Evolutionary conservation across 2,329 filamentous ascomycete species (phyloP).

Genomic region (Scopulariopsis brevicaulis): DNA sequence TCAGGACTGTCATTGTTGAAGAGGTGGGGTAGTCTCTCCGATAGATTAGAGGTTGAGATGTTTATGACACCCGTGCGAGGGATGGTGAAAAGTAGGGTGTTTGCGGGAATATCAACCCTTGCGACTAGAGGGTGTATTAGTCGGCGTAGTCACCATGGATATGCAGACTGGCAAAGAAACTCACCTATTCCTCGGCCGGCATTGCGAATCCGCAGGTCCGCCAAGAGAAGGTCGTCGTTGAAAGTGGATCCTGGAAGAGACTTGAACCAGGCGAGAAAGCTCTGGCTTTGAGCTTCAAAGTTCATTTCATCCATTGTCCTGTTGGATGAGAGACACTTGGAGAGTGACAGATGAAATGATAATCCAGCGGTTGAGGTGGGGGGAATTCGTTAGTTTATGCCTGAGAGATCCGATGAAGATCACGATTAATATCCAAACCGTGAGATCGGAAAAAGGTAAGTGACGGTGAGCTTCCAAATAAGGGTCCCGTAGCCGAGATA

Average conservation of each 20-base stretch:
- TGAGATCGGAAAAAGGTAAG: too few relatives aligned
- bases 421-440: too few relatives aligned
- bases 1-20: slow-evolving; percentile 26
- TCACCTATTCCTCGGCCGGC: slow-evolving; percentile 46
- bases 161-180: slow-evolving; percentile 7
- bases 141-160: not conserved
- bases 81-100: slow-evolving; percentile 72
- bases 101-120: slow-evolving; percentile 53
- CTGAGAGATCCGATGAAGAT: too few relatives aligned
- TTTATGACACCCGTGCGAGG: slow-evolving; percentile 62
- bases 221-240: slow-evolving; percentile 37
- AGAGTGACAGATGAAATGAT: not conserved
- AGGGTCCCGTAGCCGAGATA: too few relatives aligned
- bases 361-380: not conserved
- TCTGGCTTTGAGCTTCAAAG: slow-evolving; percentile 30
- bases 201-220: slow-evolving; percentile 35
- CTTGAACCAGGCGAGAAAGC: slow-evolving; percentile 44
- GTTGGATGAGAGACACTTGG: not conserved
- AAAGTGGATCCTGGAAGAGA: slow-evolving; percentile 39
- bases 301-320: slow-evolving; percentile 7
- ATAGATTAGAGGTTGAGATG: slow-evolving; percentile 59
- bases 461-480: too few relatives aligned
- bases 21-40: slow-evolving; percentile 40
- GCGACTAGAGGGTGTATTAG: slow-evolving; percentile 44
- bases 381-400: not conserved